A percentile compares a stretch with the other conserved stretches of the same genome.
Conservation (phyloP, 2,329 filamentous ascomycete genomes). For the Cercospora sesami region DNA sequence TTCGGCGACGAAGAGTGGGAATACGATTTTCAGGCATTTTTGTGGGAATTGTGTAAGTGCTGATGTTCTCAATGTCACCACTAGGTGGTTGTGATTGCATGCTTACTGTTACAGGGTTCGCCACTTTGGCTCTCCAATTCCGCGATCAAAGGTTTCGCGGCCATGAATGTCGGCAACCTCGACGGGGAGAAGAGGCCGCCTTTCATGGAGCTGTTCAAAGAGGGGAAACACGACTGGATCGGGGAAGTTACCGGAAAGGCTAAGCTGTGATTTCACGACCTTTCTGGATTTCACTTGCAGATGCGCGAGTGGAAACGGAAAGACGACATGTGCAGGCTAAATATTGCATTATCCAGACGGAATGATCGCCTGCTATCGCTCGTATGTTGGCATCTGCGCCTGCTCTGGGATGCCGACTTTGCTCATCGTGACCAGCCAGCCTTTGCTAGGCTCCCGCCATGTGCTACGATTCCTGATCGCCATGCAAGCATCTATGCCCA, state of each 20-base stretch:
- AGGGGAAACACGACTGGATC: conserved; percentile 21
- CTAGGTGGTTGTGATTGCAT: not conserved
- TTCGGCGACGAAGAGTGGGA: conserved; percentile 33
- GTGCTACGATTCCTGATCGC: too few relatives aligned
- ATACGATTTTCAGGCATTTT: conserved; percentile 32
- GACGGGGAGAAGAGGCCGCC: conserved; percentile 23
- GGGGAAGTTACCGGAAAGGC: conserved; percentile 24
- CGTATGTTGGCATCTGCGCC: not conserved
- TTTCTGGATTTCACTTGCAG: not conserved
- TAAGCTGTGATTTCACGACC: conserved; percentile 19
- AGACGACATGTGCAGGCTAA: not conserved
- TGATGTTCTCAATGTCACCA: not conserved
- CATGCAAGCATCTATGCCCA: too few relatives aligned
- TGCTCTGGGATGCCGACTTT: too few relatives aligned
- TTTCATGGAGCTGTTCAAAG: conserved; percentile 24
- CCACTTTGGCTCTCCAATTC: conserved; percentile 29
- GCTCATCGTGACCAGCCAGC: too few relatives aligned
- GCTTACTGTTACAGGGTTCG: conserved; percentile 21
- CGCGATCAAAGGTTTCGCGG: conserved; percentile 25
- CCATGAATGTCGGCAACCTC: conserved; percentile 24
- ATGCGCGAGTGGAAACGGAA: not conserved
- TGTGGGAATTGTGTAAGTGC: conserved; percentile 34
- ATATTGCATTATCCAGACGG: not conserved
- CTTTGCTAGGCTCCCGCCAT: too few relatives aligned
- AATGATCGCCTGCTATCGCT: not conserved